Conservation (phyloP, 148 eudicot species). For the Cornus suecica region DNA sequence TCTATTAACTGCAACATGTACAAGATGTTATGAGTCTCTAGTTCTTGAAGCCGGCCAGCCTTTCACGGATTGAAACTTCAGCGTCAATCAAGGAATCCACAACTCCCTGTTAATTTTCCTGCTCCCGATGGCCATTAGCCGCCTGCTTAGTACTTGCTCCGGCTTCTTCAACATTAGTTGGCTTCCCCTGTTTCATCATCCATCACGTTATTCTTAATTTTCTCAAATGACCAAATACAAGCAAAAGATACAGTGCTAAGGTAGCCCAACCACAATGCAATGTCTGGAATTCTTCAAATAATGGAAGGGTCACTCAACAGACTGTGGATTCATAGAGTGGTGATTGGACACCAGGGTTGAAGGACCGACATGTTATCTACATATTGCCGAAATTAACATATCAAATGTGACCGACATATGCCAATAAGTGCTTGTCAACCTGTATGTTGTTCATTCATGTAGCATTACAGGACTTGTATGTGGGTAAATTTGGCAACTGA, state of each 20-base stretch:
- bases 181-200: conserved; percentile 30
- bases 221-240: background rate
- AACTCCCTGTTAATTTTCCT: conserved; percentile 12
- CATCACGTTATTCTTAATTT: conserved; percentile 1
- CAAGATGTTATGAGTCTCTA: conserved; percentile 6
- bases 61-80: background rate
- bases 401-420: background rate
- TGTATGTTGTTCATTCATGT: background rate
- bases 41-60: conserved; percentile 4
- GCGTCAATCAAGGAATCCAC: background rate
- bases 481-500: background rate
- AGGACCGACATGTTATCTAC: background rate
- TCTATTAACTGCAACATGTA: conserved; percentile 19
- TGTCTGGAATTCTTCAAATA: background rate
- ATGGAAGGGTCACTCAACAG: background rate
- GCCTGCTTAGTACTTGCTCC: conserved; percentile 18
- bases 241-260: background rate
- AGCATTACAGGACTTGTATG: background rate
- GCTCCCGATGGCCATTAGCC: conserved; percentile 19
- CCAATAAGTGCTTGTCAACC: background rate
- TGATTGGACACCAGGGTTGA: background rate
- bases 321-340: background rate
- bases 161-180: conserved; percentile 20
- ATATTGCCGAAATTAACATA: background rate
- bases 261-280: no score